Evolutionary conservation across 1,284 basidiomycete genomes (phyloP).

Genomic region (Cutaneotrichosporon spelunceum): DNA sequence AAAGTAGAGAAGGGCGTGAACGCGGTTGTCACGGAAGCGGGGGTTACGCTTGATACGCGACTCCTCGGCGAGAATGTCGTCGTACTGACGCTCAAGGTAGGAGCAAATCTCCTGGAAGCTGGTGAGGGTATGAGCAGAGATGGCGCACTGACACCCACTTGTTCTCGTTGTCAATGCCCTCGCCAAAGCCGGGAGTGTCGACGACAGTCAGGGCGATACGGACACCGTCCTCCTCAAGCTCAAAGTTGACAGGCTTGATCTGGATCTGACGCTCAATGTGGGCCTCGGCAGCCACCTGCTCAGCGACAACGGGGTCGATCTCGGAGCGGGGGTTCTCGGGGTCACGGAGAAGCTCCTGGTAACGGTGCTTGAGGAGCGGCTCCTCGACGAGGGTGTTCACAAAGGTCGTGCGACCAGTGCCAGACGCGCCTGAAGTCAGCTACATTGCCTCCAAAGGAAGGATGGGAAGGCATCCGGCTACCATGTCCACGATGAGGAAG

Average conservation of each 20-base stretch:
- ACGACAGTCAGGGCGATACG: constrained; percentile 97
- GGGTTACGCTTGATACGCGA: constrained; percentile 99
- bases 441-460: background rate
- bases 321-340: constrained; percentile 67
- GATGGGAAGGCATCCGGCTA: background rate
- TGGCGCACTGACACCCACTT: constrained; percentile 62
- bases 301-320: constrained; percentile 61
- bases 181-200: constrained; percentile 97
- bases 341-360: constrained; percentile 47
- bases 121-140: constrained; percentile 9
- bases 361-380: constrained; percentile 65
- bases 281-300: constrained; percentile 62
- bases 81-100: constrained; percentile 98
- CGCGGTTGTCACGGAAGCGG: constrained; percentile 94
- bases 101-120: constrained; percentile 96
- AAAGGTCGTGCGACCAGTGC: constrained; percentile 93
- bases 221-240: constrained; percentile 97
- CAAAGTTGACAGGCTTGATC: constrained; percentile 94
- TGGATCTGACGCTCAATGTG: constrained; percentile 91
- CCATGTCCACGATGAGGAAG: background rate
- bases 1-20: constrained; percentile 96
- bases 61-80: constrained; percentile 98
- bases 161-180: constrained; percentile 98
- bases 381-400: constrained; percentile 97
- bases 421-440: constrained; percentile 68